These are phyloP conservation scores for Physaria fendleri DNA, from an alignment of 345 rosid species.

Conservation along the genomic window DNA sequence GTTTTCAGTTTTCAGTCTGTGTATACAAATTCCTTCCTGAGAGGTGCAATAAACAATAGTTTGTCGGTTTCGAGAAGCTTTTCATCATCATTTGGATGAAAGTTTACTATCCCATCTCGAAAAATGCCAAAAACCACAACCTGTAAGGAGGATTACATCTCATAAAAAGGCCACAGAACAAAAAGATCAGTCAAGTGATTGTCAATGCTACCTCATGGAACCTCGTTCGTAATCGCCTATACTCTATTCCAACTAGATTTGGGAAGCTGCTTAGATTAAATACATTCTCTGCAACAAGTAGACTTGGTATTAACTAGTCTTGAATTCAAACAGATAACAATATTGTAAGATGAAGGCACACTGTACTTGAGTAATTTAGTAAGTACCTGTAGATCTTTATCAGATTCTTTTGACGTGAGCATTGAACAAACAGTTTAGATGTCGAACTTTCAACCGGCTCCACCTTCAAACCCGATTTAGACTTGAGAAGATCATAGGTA, in stretches of 20 bases:
- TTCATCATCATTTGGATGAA: slow-evolving; percentile 87
- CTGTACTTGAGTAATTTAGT: slow-evolving; percentile 84
- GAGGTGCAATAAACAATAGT: slow-evolving; percentile 80
- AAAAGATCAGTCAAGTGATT: no score
- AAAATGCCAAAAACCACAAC: slow-evolving; percentile 87
- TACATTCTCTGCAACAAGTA: slow-evolving; percentile 73
- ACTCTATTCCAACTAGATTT: slow-evolving; percentile 53
- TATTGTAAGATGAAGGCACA: slow-evolving; percentile 6
- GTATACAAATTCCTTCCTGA: slow-evolving; percentile 43
- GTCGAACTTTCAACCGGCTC: slow-evolving; percentile 86
- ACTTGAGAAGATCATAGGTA: slow-evolving; percentile 80
- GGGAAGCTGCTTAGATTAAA: slow-evolving; percentile 86
- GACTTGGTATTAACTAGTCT: slow-evolving; percentile 28
- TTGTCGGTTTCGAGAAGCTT: slow-evolving; percentile 61
- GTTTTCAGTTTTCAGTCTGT: slow-evolving; percentile 34
- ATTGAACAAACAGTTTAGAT: slow-evolving; percentile 93
- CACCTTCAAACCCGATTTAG: slow-evolving; percentile 78
- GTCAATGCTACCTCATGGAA: slow-evolving; percentile 60
- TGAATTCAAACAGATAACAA: slow-evolving; percentile 2
- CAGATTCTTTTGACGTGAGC: slow-evolving; percentile 90
- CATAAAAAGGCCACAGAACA: no score
- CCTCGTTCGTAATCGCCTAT: slow-evolving; percentile 61
- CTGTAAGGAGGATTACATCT: no score
- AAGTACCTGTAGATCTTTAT: slow-evolving; percentile 91
- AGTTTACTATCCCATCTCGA: slow-evolving; percentile 62